Evolutionary conservation across 2,329 filamentous ascomycete genomes (phyloP), one percentile per base, ranked within the genome.

Genomic region (Myriosclerotinia curreyana): DNA sequence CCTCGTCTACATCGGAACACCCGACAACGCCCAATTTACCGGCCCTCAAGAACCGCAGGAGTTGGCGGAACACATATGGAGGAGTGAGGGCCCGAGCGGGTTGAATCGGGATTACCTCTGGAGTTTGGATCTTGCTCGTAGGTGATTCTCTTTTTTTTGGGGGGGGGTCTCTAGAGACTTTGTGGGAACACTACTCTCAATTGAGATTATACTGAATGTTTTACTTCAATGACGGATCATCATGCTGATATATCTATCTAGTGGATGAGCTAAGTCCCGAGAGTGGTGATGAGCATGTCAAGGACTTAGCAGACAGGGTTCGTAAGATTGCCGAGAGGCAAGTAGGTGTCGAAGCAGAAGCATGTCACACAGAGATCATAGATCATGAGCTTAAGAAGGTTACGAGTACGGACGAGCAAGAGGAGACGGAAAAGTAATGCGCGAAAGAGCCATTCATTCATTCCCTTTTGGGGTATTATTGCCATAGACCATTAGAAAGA

Each of bases 1-100:
- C 65, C 84, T 97, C 67, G 91, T 96, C 1, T 99, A 99, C 76
- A 98, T 99, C 73, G 95, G 95, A 28, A 90, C 96, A 2, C 95
- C 95, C 0, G 86, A 89, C 53, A 99, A 99, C 73, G 89, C 91
- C 63, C 95, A 98, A 76, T 99, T 99, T 73, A 82, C 93, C 46
- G 92, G 91, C 0, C 86, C 88, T 0, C 92, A 96, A 74, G 88
- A 95, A 62, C 89, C 90, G 0, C 85, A 92, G 72, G 76, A 79
- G 50, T 82, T 98, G 59, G 93, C 94, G 31, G 83, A 86, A 76
- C 91, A 94, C 76, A 98, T 99, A 71, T 83, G 87, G 70, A 79
- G 79, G 55, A 92, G 91, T 71, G 77, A 80, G 49, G 95, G 95
- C 0, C 91, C 93, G 31, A 97, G 92, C 76, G 95, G 95, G 0